Base-by-base conservation (phyloP, 1,284 basidiomycete species). In the Cronartium quercuum region DNA sequence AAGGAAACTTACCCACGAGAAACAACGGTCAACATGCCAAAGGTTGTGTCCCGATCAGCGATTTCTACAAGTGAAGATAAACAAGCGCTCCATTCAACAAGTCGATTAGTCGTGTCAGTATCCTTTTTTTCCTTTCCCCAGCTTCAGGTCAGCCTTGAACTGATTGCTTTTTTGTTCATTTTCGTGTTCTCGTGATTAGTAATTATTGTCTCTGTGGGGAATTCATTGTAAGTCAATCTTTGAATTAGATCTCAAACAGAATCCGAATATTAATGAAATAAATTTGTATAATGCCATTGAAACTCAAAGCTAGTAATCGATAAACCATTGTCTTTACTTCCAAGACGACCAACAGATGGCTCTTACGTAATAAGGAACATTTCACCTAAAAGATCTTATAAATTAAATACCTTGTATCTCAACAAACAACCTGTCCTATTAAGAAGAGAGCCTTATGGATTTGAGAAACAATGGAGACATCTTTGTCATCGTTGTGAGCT, bases 1-100 rank as follows among this genome's bases (percentile, higher is more conserved):
- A 29, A 29, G 29, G 29, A 29, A 29, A 29, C 29, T 2, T 29
- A 29, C 29, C 29, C 2, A 29, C 29, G 29, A 47, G 42, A 47
- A 47, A 47, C 10, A 51, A 18, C 47, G 24, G 24, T 18, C 18
- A 73, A 40, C 18, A 73, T 73, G 69, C 69, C 69, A 2, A 73
- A 73, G 57, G 62, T 73, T 9, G 69, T 73, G 18, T 65, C 62
- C 6, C 62, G 69, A 37, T 73, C 69, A 10, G 69, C 69, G 3
- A 73, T 73, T 29, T 73, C 69, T 5, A 73, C 69, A 12, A 65
- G 62, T 40, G 69, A 73, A 73, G 69, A 73, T 35, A 73, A 73
- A 58, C 69, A 73, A 29, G 69, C 69, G 5, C 40, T 73, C 13
- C 69, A 73, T 51, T 34, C 69, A 10, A 64, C 61, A 2, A 65